These are phyloP conservation scores for Cladosporium austrohemisphaericum DNA, from an alignment of 2,329 filamentous ascomycete species.

Conservation along the genomic window DNA sequence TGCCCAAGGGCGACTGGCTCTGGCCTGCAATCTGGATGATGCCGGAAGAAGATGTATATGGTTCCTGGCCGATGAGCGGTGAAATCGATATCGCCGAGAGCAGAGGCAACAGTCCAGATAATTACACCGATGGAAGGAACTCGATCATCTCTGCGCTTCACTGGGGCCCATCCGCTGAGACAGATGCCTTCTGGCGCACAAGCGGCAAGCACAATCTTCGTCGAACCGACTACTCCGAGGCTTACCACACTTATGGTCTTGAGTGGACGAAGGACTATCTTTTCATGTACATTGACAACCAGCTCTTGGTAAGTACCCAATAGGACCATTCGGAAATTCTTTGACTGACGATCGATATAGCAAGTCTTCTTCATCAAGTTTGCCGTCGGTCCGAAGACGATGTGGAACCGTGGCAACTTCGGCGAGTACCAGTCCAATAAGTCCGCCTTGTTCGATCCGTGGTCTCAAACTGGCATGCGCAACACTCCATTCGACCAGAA, in stretches of 20 bases:
- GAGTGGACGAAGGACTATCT: slow-evolving; percentile 84
- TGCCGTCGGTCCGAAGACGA: slow-evolving; percentile 18
- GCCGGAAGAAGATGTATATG: slow-evolving; percentile 66
- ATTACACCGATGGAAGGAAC: slow-evolving; percentile 73
- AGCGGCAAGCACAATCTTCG: slow-evolving; percentile 69
- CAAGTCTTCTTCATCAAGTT: slow-evolving; percentile 69
- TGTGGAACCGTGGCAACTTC: slow-evolving; percentile 31
- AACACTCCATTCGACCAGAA: slow-evolving; percentile 32
- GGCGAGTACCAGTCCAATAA: slow-evolving; percentile 23
- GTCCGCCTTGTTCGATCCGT: slow-evolving; percentile 27
- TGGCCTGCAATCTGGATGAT: slow-evolving; percentile 88
- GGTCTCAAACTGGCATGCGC: slow-evolving; percentile 24
- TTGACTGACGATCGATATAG: background rate
- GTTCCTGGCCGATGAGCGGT: slow-evolving; percentile 69
- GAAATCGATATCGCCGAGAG: slow-evolving; percentile 78
- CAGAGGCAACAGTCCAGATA: slow-evolving; percentile 60
- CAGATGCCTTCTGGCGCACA: slow-evolving; percentile 76
- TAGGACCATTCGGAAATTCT: background rate
- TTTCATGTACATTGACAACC: slow-evolving; percentile 76
- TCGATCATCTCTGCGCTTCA: slow-evolving; percentile 72
- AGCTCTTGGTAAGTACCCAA: slow-evolving; percentile 49
- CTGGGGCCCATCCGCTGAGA: slow-evolving; percentile 67
- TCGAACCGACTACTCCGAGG: slow-evolving; percentile 65
- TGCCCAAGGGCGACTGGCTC: slow-evolving; percentile 74
- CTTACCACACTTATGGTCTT: slow-evolving; percentile 70